These are phyloP conservation scores for Thraustochytrium sp. DNA, from an alignment of 352 stramenopile species.

Conservation along the genomic window DNA sequence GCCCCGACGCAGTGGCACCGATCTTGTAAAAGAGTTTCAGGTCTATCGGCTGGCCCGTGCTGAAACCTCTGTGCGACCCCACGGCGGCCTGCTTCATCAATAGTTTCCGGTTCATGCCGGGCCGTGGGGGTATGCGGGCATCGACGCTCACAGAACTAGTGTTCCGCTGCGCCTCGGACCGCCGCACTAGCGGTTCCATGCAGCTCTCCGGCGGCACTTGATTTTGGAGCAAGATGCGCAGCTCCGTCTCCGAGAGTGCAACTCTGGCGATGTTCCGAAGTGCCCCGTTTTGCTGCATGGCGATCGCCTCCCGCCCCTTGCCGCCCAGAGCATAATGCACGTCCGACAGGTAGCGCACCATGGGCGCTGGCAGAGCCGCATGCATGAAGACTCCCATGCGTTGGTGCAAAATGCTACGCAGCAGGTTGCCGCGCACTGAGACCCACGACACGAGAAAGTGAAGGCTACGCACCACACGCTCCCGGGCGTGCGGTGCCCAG, in stretches of 20 bases:
- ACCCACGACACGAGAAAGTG: conserved; percentile 3
- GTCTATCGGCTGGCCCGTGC: no score
- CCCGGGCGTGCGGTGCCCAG: not conserved
- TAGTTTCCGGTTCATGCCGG: no score
- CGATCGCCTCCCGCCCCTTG: not conserved
- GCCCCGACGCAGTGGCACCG: no score
- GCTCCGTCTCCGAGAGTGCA: not conserved
- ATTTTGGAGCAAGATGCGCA: not conserved
- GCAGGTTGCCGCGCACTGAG: not conserved
- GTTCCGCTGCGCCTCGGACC: not conserved
- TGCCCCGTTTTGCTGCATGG: not conserved
- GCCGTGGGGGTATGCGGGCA: no score
- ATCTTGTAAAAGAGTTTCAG: no score
- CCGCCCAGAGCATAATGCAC: not conserved
- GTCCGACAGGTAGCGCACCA: not conserved
- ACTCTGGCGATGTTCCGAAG: no score
- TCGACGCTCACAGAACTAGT: no score
- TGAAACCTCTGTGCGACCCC: no score
- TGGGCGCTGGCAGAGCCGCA: not conserved
- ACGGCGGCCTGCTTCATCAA: no score
- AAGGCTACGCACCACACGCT: not conserved
- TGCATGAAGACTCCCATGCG: conserved; percentile 37
- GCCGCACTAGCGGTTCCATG: not conserved
- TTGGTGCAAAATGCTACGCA: conserved; percentile 29
- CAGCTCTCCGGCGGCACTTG: not conserved